phyloP scores from a whole-genome alignment of 768 basidiomycete genomes.

The Mrakia frigida region DNA sequence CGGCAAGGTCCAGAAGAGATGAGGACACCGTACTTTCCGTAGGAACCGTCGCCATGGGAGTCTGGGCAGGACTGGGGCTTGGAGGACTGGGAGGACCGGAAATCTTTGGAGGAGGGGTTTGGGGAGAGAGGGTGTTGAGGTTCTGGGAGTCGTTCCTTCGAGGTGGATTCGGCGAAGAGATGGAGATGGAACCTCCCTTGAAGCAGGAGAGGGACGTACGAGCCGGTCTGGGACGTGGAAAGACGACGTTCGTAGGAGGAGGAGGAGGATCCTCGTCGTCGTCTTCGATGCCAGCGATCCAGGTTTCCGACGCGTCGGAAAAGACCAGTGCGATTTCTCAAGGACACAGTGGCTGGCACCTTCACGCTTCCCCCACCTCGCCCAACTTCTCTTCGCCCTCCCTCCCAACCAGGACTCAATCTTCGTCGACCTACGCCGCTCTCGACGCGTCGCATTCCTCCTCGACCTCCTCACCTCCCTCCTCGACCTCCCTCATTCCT shows the following conservation, averaged over 20 bases:
- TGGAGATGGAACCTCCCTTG: neutral
- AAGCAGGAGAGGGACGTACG: neutral
- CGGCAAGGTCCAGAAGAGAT: conserved; percentile 53
- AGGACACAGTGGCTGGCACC: neutral
- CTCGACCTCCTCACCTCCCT: neutral
- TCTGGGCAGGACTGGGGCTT: conserved; percentile 47
- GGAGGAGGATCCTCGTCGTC: neutral
- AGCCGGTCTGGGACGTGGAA: neutral
- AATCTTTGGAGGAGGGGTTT: neutral
- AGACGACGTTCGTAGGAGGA: neutral
- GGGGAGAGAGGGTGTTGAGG: neutral
- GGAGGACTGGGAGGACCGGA: neutral
- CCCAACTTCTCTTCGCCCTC: neutral
- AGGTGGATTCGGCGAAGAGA: neutral
- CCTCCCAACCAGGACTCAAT: neutral
- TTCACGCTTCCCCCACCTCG: neutral
- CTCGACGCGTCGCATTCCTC: neutral
- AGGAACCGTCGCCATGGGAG: conserved; percentile 65
- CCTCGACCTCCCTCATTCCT: conserved; percentile 48
- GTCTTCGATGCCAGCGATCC: too few relatives aligned
- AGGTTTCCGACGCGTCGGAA: neutral
- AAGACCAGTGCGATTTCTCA: neutral
- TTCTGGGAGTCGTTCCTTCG: neutral
- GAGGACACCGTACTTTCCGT: conserved; percentile 59
- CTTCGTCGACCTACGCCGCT: neutral